These are phyloP conservation scores for Clarkia xantiana DNA, from an alignment of 345 rosid genomes.

Conservation along the genomic window DNA sequence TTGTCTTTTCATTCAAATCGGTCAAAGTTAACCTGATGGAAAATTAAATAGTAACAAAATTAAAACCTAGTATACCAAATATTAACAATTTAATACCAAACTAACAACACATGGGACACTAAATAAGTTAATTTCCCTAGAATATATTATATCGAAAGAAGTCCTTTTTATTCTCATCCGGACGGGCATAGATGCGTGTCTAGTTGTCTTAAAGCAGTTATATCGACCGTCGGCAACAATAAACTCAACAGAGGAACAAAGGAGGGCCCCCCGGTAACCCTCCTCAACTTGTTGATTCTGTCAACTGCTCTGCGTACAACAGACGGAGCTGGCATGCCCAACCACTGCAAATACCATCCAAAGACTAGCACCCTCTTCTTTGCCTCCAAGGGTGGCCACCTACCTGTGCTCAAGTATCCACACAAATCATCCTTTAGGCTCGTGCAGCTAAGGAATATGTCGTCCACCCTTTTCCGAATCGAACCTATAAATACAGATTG, in stretches of 20 bases:
- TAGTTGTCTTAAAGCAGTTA: constrained; percentile 42
- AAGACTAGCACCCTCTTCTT: constrained; percentile 28
- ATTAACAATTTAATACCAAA: too few species aligned
- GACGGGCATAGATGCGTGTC: constrained; percentile 16
- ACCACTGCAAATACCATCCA: constrained; percentile 84
- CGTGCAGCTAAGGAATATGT: constrained; percentile 30
- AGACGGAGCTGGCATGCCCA: constrained; percentile 47
- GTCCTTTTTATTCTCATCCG: constrained; percentile 1
- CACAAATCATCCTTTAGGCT: constrained; percentile 24
- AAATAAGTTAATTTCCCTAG: too few species aligned
- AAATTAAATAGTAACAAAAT: too few species aligned
- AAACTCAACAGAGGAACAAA: constrained; percentile 47
- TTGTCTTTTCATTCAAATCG: too few species aligned
- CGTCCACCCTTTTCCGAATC: constrained; percentile 53
- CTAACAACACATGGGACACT: too few species aligned
- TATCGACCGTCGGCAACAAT: constrained; percentile 49
- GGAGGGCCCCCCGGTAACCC: constrained; percentile 13
- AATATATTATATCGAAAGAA: too few species aligned
- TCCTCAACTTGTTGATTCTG: constrained; percentile 33
- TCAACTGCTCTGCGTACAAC: constrained; percentile 26
- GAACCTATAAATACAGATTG: constrained; percentile 63
- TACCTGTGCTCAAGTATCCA: constrained; percentile 38
- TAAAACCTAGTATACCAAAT: too few species aligned
- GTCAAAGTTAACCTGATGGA: too few species aligned
- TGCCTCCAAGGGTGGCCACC: constrained; percentile 43